Evolutionary conservation across 345 rosid genomes (phyloP), one percentile per base, ranked within the genome.

Genomic region (Boechera retrofracta): DNA sequence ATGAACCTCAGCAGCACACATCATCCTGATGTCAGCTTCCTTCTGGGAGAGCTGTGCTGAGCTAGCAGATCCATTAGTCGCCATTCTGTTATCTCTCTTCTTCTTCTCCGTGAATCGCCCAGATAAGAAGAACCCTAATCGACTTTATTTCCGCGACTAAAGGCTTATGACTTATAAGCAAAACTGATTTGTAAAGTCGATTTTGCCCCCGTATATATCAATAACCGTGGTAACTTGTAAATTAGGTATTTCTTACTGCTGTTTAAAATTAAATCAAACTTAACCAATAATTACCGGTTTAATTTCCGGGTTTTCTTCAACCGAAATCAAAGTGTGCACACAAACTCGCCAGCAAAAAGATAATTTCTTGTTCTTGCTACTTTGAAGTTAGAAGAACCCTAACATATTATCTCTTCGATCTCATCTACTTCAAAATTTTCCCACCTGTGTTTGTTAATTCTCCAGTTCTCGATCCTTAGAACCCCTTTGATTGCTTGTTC

Each of bases 1-100:
- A 66, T 93, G 97, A 52, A 93, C 98, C 68, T 93, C 94, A 6
- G 98, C 94, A 0, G 97, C 91, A 84, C 91, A 77, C 98, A 93
- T 93, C 92, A 91, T 85, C 77, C 78, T 91, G 71, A 91, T 86
- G 83, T 93, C 98, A 5, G 85, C 82, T 73, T 91, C 97, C 81
- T 79, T 93, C 80, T 87, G 90, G 2, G 92, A 85, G 0, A 89
- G 87, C 70, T 83, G 88, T 59, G 75, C 80, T 6, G 85, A 62
- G 53, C 79, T 81, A 2, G 89, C 70, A 24, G 85, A 80, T 2
- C 71, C 78, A 21, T 72, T 61, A 8, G 85, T 10, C 66, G 80
- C 80, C 81, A 77, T 81, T 3, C 28, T 74, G 56, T 57, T 71
- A 48, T 11, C 21, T 59, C 48, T 48, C 75, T 63, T 58, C 52